Evolutionary conservation across 192 early-diverging fungal species (phyloP), one percentile per base, ranked within the genome.

Genomic region (Pilaira anomala): DNA sequence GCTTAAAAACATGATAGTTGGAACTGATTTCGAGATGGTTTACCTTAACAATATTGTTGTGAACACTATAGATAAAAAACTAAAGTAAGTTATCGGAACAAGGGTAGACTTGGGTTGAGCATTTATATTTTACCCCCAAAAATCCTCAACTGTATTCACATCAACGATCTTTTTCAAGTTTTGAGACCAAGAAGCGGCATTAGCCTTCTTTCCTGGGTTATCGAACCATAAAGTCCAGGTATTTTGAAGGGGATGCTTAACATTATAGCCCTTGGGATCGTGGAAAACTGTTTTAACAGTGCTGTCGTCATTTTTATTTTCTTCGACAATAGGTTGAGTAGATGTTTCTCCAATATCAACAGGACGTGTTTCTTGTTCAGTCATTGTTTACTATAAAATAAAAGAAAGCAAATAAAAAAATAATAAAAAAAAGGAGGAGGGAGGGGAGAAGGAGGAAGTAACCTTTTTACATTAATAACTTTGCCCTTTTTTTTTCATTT

Each of bases 171-270:
- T 86, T 74, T 97, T 98, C 41, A 98, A 75, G 61, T 89, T 89
- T 45, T 87, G 82, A 18, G 87, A 83, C 95, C 95, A 98, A 69
- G 81, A 91, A 54, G 78, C 70, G 56, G 80, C 76, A 46, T 76
- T 95, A 29, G 89, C 83, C 73, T 86, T 86, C 75, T 90, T 91
- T 55, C 73, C 83, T 44, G 92, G 92, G 72, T 88, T 88, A 75
- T 97, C 94, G 72, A 88, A 97, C 94, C 93, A 99, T 63, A 99
- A 78, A 24, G 95, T 94, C 97, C 97, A 99, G 28, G 76, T 72
- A 51, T 90, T 76, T 70, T 95, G 85, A 44, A 99, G 87, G 53
- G 87, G 88, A 70, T 99, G 97, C 78, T 92, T 93, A 12, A 87
- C 88, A 63, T 88, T 91, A 75, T 85, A 93, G 67, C 87, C 76